phyloP scores from a whole-genome alignment of 139 green algal species.

The Mesostigma viride region DNA sequence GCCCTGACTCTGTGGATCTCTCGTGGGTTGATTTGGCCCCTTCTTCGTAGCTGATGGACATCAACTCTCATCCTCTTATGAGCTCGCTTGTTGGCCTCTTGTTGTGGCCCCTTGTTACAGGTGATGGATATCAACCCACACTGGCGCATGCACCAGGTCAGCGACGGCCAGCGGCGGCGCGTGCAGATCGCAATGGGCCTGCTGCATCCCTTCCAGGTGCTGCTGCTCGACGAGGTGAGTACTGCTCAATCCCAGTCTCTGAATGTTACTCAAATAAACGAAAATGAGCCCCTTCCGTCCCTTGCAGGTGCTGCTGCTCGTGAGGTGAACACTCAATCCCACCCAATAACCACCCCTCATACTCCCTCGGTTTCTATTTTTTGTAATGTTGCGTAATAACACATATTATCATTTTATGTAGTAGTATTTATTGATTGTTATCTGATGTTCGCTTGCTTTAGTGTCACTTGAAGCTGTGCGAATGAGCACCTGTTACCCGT shows the following conservation, averaged over 20 bases:
- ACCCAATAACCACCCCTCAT: no score
- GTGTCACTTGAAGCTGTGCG: no score
- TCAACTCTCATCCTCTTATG: constrained; percentile 12
- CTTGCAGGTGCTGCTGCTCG: constrained; percentile 81
- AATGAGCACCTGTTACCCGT: no score
- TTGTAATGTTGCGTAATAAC: no score
- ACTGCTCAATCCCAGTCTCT: no score
- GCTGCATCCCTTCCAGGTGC: constrained; percentile 82
- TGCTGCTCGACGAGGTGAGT: constrained; percentile 97
- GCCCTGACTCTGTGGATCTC: constrained; percentile 34
- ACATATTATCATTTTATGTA: no score
- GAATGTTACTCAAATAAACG: no score
- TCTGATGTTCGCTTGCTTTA: no score
- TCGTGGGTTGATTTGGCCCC: background rate
- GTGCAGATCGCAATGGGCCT: constrained; percentile 95
- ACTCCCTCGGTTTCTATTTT: no score
- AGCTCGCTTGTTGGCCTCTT: constrained; percentile 49
- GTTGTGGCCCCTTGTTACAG: no score
- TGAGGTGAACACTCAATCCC: no score
- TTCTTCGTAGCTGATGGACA: constrained; percentile 9
- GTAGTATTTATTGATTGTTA: no score
- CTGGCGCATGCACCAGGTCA: constrained; percentile 88
- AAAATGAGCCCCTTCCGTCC: constrained; percentile 46
- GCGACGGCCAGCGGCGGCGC: constrained; percentile 82
- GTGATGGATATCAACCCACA: constrained; percentile 88